Percentiles rank a stretch among this genome's conserved stretches.
These are phyloP conservation scores for Lasiodiplodia hormozganensis DNA, from an alignment of 2,329 filamentous ascomycete genomes.

Conservation along the genomic window DNA sequence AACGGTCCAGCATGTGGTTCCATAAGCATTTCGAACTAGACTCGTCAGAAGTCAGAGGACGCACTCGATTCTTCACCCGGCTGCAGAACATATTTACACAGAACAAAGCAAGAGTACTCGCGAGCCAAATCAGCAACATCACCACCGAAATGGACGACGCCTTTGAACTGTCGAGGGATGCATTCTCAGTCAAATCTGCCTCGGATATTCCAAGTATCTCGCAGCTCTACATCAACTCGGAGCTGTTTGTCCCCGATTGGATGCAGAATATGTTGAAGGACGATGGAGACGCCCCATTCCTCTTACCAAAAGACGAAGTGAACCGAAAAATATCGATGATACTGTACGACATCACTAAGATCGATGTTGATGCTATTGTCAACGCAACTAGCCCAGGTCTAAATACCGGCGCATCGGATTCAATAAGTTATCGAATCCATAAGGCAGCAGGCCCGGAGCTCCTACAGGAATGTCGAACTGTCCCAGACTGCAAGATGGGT, in stretches of 20 bases:
- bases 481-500: conserved; percentile 31
- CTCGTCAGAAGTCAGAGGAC: not conserved
- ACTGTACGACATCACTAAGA: conserved; percentile 40
- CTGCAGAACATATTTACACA: not conserved
- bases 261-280: conserved; percentile 27
- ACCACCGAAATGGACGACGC: not conserved
- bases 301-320: conserved; percentile 39
- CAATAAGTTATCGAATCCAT: conserved; percentile 33
- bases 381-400: conserved; percentile 39
- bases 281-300: conserved; percentile 37
- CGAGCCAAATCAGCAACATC: not conserved
- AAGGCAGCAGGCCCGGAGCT: conserved; percentile 40
- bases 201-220: conserved; percentile 39
- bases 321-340: conserved; percentile 42
- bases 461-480: conserved; percentile 34
- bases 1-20: not conserved
- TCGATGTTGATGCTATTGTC: conserved; percentile 45
- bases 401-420: conserved; percentile 28
- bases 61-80: not conserved
- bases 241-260: conserved; percentile 37
- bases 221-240: conserved; percentile 8
- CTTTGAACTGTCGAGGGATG: not conserved
- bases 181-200: conserved; percentile 28
- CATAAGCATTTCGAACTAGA: conserved; percentile 12
- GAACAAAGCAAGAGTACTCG: not conserved